A percentile compares a stretch with the other conserved stretches of the same genome.
Evolutionary conservation across 768 basidiomycete species (phyloP).

Genomic region (Pleurotus citrinopileatus): DNA sequence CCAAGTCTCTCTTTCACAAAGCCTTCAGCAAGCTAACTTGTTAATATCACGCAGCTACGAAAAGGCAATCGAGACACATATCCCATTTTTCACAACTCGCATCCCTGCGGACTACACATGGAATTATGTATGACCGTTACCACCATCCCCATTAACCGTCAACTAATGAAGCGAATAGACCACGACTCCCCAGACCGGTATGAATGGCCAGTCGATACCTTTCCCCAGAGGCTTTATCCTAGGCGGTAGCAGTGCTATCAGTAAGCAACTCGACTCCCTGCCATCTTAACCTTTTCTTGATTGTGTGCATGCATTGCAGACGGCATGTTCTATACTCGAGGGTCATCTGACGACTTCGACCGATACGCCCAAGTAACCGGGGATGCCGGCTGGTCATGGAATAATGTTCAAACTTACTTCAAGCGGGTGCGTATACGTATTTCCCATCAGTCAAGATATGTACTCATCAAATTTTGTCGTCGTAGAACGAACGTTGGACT

Average conservation of each 20-base stretch:
- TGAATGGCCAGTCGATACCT: constrained; percentile 13
- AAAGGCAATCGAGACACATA: not conserved
- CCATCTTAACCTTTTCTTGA: not conserved
- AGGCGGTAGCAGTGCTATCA: constrained; percentile 18
- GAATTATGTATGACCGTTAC: constrained; percentile 15
- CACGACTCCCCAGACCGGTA: constrained; percentile 16
- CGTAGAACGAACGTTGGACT: constrained; percentile 24
- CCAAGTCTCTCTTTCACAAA: not conserved
- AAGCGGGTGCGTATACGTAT: constrained; percentile 15
- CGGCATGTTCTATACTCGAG: constrained; percentile 23
- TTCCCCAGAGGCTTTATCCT: constrained; percentile 18
- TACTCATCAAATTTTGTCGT: not conserved
- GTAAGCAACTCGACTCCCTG: constrained; percentile 16
- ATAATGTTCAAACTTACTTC: constrained; percentile 21
- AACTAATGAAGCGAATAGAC: constrained; percentile 16
- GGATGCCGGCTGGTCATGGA: constrained; percentile 28
- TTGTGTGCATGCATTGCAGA: constrained; percentile 20
- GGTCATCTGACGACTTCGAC: too few species aligned
- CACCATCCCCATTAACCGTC: constrained; percentile 17
- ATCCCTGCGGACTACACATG: too few species aligned
- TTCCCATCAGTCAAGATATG: not conserved
- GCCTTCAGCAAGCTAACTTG: not conserved
- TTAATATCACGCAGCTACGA: not conserved
- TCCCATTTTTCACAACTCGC: too few species aligned
- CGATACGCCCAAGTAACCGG: constrained; percentile 19